Evolutionary conservation across 192 early-diverging fungal species (phyloP), one percentile per base, ranked within the genome.

Genomic region (Radiomyces spectabilis): DNA sequence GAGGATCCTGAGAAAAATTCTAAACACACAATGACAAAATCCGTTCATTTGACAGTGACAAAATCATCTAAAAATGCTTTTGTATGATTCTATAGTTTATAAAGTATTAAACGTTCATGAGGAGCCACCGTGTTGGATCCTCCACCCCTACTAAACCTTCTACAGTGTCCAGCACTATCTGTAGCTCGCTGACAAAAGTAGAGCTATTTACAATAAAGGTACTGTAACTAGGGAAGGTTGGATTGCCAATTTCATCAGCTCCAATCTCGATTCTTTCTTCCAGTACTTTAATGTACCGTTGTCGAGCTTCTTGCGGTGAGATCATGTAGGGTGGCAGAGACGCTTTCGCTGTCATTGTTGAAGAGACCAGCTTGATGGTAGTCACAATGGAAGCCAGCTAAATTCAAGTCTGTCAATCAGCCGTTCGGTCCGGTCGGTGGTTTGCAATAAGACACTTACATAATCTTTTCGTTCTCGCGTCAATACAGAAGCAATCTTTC

Each of bases 371-470:
- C 15, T 66, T 66, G 26, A 66, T 40, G 3, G 41, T 58, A 10
- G 63, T 53, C 22, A 66, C 47, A 7, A 66, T 45, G 8, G 56
- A n/a, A 4, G 63, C 51, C 16, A 66, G 43, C 59, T 61, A n/a
- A n/a, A n/a, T n/a, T n/a, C n/a, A n/a, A n/a, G n/a, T n/a, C n/a
- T n/a, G n/a, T n/a, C n/a, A n/a, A n/a, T n/a, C n/a, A n/a, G n/a
- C n/a, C n/a, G n/a, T n/a, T n/a, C n/a, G n/a, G n/a, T n/a, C n/a
- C n/a, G n/a, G n/a, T n/a, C n/a, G n/a, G n/a, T n/a, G n/a, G n/a
- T n/a, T n/a, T n/a, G n/a, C n/a, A n/a, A n/a, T 25, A n/a, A 25
- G n/a, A 0, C 21, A 44, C 55, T 26, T 57, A 47, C 55, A 47
- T 57, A 57, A 22, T 43, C 44, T 22, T 38, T 32, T 15, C 55